Evolutionary conservation across 345 rosid species (phyloP).

Genomic region (Lenwebbia sp.): DNA sequence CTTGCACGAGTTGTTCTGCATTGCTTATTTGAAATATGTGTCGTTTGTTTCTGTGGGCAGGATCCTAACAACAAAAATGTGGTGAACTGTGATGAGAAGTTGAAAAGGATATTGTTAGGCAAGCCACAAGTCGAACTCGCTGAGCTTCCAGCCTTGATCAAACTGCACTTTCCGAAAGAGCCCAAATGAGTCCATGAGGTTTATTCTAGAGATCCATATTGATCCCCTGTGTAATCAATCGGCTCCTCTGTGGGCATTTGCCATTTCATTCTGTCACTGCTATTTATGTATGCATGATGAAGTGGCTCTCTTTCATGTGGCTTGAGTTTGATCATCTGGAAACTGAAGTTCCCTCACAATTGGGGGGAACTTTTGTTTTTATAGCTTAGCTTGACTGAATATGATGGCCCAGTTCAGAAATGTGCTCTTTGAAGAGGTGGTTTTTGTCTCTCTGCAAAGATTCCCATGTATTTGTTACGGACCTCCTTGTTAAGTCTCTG

Average conservation of each 20-base stretch:
- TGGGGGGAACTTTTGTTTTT: not conserved
- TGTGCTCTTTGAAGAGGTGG: not conserved
- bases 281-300: not conserved
- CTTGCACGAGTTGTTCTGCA: not conserved
- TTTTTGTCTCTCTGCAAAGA: not conserved
- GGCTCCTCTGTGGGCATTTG: not conserved
- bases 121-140: slow-evolving; percentile 66
- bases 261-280: not conserved
- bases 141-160: slow-evolving; percentile 79
- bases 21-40: not conserved
- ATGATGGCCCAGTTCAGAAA: not conserved
- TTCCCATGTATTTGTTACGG: not conserved
- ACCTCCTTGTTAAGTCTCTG: not conserved
- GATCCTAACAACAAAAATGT: slow-evolving; percentile 75
- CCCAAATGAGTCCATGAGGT: slow-evolving; percentile 29
- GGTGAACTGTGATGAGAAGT: slow-evolving; percentile 71
- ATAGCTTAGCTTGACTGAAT: not conserved
- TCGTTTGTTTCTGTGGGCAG: slow-evolving; percentile 12
- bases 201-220: not conserved
- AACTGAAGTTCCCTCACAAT: not conserved
- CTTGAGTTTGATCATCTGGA: not conserved
- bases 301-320: not conserved
- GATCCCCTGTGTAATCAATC: not conserved
- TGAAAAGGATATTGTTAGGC: slow-evolving; percentile 64
- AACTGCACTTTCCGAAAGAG: slow-evolving; percentile 69